Conservation (phyloP, 495 filamentous ascomycete species). For the Annulohypoxylon bovei region DNA sequence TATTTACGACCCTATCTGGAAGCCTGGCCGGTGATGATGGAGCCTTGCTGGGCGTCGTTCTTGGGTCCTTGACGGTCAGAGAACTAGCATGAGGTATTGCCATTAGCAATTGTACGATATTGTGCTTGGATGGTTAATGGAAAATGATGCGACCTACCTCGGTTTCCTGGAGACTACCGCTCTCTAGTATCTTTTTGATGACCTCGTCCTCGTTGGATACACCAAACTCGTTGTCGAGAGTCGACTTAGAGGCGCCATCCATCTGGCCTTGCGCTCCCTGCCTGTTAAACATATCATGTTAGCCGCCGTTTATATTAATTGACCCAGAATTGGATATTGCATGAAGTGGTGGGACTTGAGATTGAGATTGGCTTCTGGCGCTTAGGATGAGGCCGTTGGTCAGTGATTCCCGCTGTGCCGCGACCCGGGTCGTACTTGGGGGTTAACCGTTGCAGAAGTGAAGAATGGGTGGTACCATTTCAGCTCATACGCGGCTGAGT, state of each 20-base stretch:
- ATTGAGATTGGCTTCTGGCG: conserved; percentile 16
- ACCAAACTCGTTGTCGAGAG: conserved; percentile 88
- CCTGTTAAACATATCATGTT: conserved; percentile 57
- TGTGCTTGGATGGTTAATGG: neutral
- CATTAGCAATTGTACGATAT: neutral
- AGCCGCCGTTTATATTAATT: conserved; percentile 24
- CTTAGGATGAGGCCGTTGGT: conserved; percentile 2
- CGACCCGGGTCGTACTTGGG: neutral
- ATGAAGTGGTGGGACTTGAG: neutral
- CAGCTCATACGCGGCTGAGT: conserved; percentile 18
- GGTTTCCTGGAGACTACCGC: conserved; percentile 72
- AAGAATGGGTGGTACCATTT: conserved; percentile 13
- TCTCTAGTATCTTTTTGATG: conserved; percentile 80
- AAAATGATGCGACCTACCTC: conserved; percentile 63
- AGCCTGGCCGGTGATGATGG: conserved; percentile 42
- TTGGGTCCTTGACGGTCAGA: conserved; percentile 53
- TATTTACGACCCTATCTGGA: conserved; percentile 31
- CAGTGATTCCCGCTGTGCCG: neutral
- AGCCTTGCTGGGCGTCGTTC: conserved; percentile 53
- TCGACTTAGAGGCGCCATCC: conserved; percentile 76
- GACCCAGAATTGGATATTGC: neutral
- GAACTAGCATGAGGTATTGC: conserved; percentile 44
- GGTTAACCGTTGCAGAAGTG: conserved; percentile 12
- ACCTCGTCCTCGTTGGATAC: conserved; percentile 79
- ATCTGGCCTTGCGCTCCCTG: conserved; percentile 86